phyloP scores from a whole-genome alignment of 108 stramenopile genomes.

The Fragilariopsis cylindrus region DNA sequence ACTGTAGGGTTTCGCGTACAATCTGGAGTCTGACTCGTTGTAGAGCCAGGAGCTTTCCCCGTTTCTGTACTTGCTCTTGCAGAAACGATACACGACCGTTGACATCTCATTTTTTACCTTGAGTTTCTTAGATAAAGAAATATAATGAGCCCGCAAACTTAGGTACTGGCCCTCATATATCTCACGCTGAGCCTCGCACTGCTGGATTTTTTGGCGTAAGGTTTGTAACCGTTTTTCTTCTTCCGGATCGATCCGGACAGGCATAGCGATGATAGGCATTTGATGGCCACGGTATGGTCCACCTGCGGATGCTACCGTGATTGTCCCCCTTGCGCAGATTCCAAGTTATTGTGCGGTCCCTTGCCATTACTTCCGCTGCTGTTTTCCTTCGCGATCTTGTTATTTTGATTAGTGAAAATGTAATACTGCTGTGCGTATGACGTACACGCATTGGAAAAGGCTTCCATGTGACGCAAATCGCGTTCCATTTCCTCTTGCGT shows the following conservation, averaged over 20 bases:
- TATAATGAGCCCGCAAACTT: conserved; percentile 79
- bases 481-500: conserved; percentile 64
- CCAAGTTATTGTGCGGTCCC: not conserved
- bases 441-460: conserved; percentile 66
- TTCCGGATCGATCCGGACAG: conserved; percentile 87
- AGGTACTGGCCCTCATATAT: conserved; percentile 79
- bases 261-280: conserved; percentile 50
- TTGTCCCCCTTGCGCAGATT: not conserved
- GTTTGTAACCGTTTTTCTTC: conserved; percentile 77
- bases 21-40: conserved; percentile 70
- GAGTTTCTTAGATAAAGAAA: conserved; percentile 61
- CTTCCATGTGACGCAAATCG: conserved; percentile 85
- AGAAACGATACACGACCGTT: conserved; percentile 52
- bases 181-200: conserved; percentile 75
- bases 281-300: not conserved
- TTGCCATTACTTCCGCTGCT: not conserved
- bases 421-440: conserved; percentile 78
- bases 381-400: conserved; percentile 1
- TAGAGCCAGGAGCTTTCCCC: conserved; percentile 58
- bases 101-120: conserved; percentile 43
- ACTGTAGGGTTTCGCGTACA: conserved; percentile 64
- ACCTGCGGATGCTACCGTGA: not conserved
- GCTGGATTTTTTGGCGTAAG: conserved; percentile 73
- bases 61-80: conserved; percentile 45
- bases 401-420: conserved; percentile 57